A percentile compares a stretch with the other conserved stretches of the same genome.
phyloP scores from a whole-genome alignment of 441 rosid species.

The Mallotus repandus region DNA sequence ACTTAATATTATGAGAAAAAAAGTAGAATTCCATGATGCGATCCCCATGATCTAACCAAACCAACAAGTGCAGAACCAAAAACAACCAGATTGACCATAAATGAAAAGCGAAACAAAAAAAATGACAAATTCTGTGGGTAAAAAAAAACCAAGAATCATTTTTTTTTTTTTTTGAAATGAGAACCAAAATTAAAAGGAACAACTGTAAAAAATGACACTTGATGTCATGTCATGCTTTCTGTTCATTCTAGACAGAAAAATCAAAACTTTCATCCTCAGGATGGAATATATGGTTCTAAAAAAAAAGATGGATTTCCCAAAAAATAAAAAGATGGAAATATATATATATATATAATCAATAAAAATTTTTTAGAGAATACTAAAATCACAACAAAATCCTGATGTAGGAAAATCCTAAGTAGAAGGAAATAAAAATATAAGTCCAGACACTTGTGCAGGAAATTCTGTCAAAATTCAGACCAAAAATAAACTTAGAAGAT shows the following conservation, averaged over 20 bases:
- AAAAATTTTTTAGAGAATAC: background rate
- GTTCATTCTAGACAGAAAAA: background rate
- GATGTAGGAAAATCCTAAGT: constrained; percentile 27
- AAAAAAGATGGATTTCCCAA: too few species aligned
- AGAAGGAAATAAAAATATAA: constrained; percentile 6
- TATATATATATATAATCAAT: background rate
- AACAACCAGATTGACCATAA: constrained; percentile 5
- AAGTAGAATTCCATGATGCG: constrained; percentile 17
- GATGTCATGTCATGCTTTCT: constrained; percentile 9
- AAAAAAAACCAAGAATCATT: background rate
- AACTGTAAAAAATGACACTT: background rate
- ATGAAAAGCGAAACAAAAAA: background rate
- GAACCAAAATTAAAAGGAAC: background rate
- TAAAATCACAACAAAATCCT: constrained; percentile 50
- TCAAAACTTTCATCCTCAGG: background rate
- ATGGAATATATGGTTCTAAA: too few species aligned
- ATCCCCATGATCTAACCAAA: constrained; percentile 29
- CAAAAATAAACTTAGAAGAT: constrained; percentile 26
- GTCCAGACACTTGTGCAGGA: constrained; percentile 18
- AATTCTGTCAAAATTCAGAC: constrained; percentile 19
- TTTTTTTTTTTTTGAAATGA: too few species aligned
- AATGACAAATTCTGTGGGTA: background rate
- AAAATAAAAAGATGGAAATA: background rate
- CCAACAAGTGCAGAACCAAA: constrained; percentile 9
- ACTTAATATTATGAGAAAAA: background rate